phyloP scores from a whole-genome alignment of 441 rosid species.

The Populus hybrid region DNA sequence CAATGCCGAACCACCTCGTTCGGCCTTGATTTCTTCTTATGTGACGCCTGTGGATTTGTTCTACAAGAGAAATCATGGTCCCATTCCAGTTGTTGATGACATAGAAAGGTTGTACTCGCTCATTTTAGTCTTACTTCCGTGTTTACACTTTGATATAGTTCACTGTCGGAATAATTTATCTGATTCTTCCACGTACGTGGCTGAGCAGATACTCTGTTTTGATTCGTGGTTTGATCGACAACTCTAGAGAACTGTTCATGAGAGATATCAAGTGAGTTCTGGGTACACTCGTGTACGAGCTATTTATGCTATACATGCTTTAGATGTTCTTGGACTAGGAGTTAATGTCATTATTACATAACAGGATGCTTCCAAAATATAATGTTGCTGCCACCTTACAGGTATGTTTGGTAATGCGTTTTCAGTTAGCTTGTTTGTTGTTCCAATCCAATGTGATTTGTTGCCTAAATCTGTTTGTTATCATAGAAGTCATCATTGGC shows the following conservation, averaged over 20 bases:
- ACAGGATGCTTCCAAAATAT: constrained; percentile 84
- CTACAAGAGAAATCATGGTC: constrained; percentile 97
- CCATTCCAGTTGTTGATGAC: constrained; percentile 76
- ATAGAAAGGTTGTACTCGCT: constrained; percentile 43
- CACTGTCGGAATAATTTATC: neutral
- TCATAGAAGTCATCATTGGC: neutral
- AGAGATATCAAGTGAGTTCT: constrained; percentile 64
- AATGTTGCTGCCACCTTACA: constrained; percentile 76
- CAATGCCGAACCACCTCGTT: constrained; percentile 93
- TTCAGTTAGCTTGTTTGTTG: neutral
- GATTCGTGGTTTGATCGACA: constrained; percentile 51
- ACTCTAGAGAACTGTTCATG: constrained; percentile 55
- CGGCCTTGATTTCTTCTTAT: constrained; percentile 60
- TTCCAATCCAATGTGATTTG: neutral
- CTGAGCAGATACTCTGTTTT: constrained; percentile 56
- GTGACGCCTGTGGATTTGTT: constrained; percentile 84
- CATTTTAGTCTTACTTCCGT: neutral
- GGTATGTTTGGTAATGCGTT: constrained; percentile 32
- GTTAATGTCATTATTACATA: constrained; percentile 8
- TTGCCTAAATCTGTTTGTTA: neutral
- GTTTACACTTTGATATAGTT: constrained; percentile 3
- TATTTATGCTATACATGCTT: neutral
- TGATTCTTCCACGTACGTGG: constrained; percentile 15
- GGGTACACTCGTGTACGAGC: neutral
- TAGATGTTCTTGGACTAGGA: constrained; percentile 3